A percentile compares a stretch with the other conserved stretches of the same genome.
phyloP scores from a whole-genome alignment of 768 basidiomycete genomes.

The Suillus alpinus region DNA sequence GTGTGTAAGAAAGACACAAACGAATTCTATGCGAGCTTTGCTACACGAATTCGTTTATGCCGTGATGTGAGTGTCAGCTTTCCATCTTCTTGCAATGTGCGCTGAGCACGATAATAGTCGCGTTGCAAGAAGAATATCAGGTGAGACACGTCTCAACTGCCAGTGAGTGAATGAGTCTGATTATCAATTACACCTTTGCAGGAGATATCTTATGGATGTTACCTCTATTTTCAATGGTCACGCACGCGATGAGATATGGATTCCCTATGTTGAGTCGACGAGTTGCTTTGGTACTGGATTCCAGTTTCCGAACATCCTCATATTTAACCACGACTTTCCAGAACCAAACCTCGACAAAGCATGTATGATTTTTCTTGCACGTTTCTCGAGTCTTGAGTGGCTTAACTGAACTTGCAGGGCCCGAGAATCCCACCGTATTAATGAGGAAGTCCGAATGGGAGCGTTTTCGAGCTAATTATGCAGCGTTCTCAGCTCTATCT shows the following conservation, averaged over 20 bases:
- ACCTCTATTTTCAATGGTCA: not conserved
- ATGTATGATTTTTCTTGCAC: conserved; percentile 16
- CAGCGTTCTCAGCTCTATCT: conserved; percentile 1
- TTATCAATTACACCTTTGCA: not conserved
- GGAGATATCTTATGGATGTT: conserved; percentile 13
- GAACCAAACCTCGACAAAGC: not conserved
- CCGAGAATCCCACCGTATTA: not conserved
- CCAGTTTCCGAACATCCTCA: not conserved
- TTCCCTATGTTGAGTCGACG: conserved; percentile 21
- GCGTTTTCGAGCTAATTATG: conserved; percentile 4
- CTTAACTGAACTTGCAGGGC: conserved; percentile 17
- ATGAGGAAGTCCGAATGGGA: conserved; percentile 22
- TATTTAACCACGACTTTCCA: not conserved
- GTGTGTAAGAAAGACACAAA: conserved; percentile 37
- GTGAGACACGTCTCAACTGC: conserved; percentile 7
- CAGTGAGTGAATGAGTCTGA: not conserved
- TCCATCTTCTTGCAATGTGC: not conserved
- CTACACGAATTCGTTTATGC: conserved; percentile 47
- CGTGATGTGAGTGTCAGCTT: conserved; percentile 26
- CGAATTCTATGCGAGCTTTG: conserved; percentile 45
- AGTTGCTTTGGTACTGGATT: conserved; percentile 17
- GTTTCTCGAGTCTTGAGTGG: not conserved
- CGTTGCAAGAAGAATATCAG: conserved; percentile 16
- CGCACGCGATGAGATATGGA: conserved; percentile 10
- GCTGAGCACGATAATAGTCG: conserved; percentile 12